phyloP scores from a whole-genome alignment of 495 filamentous ascomycete species.

The Cairneyella variabilis region DNA sequence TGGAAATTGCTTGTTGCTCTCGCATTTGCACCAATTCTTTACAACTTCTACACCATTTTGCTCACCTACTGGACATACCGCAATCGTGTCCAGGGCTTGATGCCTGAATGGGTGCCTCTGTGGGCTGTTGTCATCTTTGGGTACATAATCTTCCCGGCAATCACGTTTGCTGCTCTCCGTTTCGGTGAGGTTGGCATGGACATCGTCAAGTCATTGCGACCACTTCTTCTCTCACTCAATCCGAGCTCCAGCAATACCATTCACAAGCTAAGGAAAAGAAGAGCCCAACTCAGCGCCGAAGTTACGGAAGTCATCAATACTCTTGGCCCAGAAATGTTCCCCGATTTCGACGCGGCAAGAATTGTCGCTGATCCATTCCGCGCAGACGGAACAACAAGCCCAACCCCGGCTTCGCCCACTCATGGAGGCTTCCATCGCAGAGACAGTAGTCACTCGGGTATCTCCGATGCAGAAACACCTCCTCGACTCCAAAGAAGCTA shows the following conservation, averaged over 20 bases:
- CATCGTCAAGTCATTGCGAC: conserved; percentile 89
- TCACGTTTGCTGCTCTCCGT: conserved; percentile 90
- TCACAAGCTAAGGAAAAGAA: conserved; percentile 68
- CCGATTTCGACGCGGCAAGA: conserved; percentile 84
- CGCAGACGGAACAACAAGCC: conserved; percentile 10
- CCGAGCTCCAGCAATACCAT: conserved; percentile 82
- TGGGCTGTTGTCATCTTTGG: conserved; percentile 69
- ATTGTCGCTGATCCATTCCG: conserved; percentile 58
- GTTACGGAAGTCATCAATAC: conserved; percentile 93
- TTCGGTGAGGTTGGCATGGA: conserved; percentile 99
- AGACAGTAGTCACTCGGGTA: conserved; percentile 23
- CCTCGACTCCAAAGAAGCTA: conserved; percentile 8
- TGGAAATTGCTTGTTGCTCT: conserved; percentile 96
- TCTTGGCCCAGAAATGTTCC: conserved; percentile 92
- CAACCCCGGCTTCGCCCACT: conserved; percentile 18
- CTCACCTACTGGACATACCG: conserved; percentile 75
- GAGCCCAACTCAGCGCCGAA: conserved; percentile 70
- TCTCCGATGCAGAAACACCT: conserved; percentile 16
- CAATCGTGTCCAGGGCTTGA: conserved; percentile 73
- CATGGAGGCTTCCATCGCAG: conserved; percentile 16
- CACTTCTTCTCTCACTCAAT: conserved; percentile 82
- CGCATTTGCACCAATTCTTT: conserved; percentile 81
- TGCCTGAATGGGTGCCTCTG: conserved; percentile 77
- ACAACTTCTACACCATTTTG: conserved; percentile 70
- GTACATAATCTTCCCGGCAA: conserved; percentile 76